Evolutionary conservation across 1,284 basidiomycete genomes (phyloP), one percentile per base, ranked within the genome.

Genomic region (Boletus sp.): DNA sequence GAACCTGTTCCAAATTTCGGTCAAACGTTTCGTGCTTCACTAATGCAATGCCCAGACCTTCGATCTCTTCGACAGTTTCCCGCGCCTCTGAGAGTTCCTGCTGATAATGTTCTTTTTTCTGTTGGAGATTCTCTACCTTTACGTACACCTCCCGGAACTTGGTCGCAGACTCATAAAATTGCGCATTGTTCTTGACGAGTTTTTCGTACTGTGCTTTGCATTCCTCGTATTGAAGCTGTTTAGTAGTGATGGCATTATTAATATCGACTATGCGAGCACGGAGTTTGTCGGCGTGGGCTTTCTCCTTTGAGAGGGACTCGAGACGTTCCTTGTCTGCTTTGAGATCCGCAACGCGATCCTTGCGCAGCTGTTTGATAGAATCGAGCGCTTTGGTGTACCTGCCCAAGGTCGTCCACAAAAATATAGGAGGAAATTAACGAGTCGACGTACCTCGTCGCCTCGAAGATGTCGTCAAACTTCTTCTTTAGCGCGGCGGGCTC

Each of bases 391-490:
- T 99, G 2, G 97, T 98, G 73, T 97, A 98, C 68, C 94, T 96
- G 48, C 7, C 35, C 11, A 9, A 28, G 9, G n/a, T 52, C 16
- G 13, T 46, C 28, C 1, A 40, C 3, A n/a, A 44, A 13, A 28
- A n/a, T 27, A 27, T 4, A 8, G 19, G 21, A 2, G 19, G 28
- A 48, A 11, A 31, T 1, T 3, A 13, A n/a, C 7, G 13, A 19
- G 8, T 27, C 8, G 9, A 66, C 68, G 56, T 60, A 94, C 93
- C 91, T 91, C 3, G 97, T 99, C 1, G 97, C 97, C 75, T 99
- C 97, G 68, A 99, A 99, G 65, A 99, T 99, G 71, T 99, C 97
- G 70, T 99, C 97, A 66, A 97, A 98, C 75, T 97, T 97, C 83
- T 98, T 98, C 82, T 99, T 99, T 46, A 99, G 78, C 2, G 88